Evolutionary conservation across 1,139 yeast genomes (phyloP), one percentile per base, ranked within the genome.

Genomic region (Pichia sp.): DNA sequence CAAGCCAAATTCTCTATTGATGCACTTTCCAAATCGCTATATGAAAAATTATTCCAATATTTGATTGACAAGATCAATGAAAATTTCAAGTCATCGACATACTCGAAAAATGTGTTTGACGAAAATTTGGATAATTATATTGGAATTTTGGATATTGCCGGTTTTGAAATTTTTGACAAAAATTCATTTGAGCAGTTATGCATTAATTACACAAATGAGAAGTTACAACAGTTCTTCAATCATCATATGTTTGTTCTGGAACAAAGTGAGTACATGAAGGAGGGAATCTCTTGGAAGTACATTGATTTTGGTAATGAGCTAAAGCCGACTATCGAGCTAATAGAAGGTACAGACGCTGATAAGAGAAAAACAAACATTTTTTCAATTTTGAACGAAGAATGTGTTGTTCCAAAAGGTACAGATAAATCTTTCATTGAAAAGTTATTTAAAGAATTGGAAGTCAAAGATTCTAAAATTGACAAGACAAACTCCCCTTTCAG

Each of bases 181-280:
- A 95, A 95, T 67, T 89, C 97, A 1, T 93, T 95, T 69, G 99
- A 95, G 69, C 99, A 95, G 71, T 78, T 95, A 47, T 93, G 99
- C 72, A 95, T 95, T 67, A 95, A 95, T 67, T 93, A 89, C 69
- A 93, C 99, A 50, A 95, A 95, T 70, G 99, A 95, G 71, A 91
- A 89, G 67, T 76, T 95, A 48, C 99, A 95, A 71, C 99, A 95
- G 69, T 93, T 91, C 67, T 95, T 95, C 78, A 95, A 95, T 67
- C 99, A 95, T 69, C 98, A 93, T 70, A 92, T 95, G 81, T 95
- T 95, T 73, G 95, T 92, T 14, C 77, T 95, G 46, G 99, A 95
- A 70, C 99, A 95, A 71, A 92, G 92, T 67, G 99, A 95, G 71
- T 95, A 95, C 66, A 74, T 92, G 58, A 81, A 91, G 55, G 99